Evolutionary conservation across 78 protist genomes (phyloP).

Genomic region (Cavenderia fasciculata): DNA sequence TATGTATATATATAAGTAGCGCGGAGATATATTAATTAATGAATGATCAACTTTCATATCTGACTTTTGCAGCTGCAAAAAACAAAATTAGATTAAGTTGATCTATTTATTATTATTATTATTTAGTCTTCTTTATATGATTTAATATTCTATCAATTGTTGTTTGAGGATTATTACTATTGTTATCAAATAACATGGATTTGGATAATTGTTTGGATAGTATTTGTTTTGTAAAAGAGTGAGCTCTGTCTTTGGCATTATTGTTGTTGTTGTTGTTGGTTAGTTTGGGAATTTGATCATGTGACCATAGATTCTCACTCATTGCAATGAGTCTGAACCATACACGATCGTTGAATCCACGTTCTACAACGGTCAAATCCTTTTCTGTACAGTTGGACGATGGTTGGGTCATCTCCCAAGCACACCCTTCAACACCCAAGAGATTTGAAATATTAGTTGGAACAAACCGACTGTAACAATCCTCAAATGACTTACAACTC

Average conservation of each 20-base stretch:
- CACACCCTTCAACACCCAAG: slow-evolving; percentile 61
- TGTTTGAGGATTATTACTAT: too few species aligned
- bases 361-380: background rate
- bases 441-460: background rate
- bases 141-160: too few species aligned
- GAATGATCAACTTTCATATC: too few species aligned
- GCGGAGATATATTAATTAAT: too few species aligned
- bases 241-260: background rate
- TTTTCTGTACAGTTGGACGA: slow-evolving; percentile 3
- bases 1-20: background rate
- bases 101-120: too few species aligned
- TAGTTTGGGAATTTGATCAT: too few species aligned
- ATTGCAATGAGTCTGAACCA: slow-evolving; percentile 49
- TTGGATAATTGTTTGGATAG: too few species aligned
- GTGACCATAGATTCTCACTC: slow-evolving; percentile 31
- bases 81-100: too few species aligned
- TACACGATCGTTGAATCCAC: slow-evolving; percentile 26
- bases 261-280: background rate
- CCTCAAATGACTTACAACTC: slow-evolving; percentile 11
- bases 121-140: too few species aligned
- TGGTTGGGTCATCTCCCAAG: slow-evolving; percentile 40
- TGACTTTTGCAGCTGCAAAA: too few species aligned
- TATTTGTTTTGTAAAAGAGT: too few species aligned
- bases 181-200: too few species aligned
- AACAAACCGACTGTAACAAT: slow-evolving; percentile 10